Conservation (phyloP, 2,329 filamentous ascomycete genomes). For the Simplicillium sp. region DNA sequence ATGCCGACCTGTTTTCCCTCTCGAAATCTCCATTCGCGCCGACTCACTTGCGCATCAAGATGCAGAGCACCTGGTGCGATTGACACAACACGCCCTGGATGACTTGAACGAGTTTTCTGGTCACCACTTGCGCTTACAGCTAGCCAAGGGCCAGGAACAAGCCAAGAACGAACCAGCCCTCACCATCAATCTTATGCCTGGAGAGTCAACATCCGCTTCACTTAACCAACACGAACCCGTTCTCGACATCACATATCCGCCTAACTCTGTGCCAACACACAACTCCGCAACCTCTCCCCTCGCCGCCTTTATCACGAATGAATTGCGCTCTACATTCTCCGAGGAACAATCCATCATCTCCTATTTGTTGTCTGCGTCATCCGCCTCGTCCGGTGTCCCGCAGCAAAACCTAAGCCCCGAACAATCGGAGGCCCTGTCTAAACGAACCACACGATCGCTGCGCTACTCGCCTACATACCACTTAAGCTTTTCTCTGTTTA, state of each 20-base stretch:
- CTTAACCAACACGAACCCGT: constrained; percentile 61
- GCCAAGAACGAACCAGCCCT: constrained; percentile 48
- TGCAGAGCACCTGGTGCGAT: constrained; percentile 61
- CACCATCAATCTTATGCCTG: constrained; percentile 60
- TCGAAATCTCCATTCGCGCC: constrained; percentile 71
- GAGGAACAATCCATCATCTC: constrained; percentile 86
- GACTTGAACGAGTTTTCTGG: constrained; percentile 78
- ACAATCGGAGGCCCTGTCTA: constrained; percentile 46
- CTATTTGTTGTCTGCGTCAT: constrained; percentile 55
- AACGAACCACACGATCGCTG: constrained; percentile 73
- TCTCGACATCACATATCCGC: constrained; percentile 69
- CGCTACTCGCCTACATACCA: constrained; percentile 94
- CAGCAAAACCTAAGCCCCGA: constrained; percentile 39
- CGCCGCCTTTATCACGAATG: constrained; percentile 67
- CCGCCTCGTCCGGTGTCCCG: constrained; percentile 37
- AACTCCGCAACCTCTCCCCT: constrained; percentile 64
- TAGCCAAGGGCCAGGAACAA: constrained; percentile 19
- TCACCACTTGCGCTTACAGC: constrained; percentile 59
- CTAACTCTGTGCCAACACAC: constrained; percentile 55
- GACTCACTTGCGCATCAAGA: constrained; percentile 56
- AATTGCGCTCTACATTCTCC: constrained; percentile 68
- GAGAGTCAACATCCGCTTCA: constrained; percentile 48
- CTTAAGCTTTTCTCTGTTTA: constrained; percentile 91
- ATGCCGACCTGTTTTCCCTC: constrained; percentile 79
- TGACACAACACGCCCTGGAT: constrained; percentile 81